These are phyloP conservation scores for Aspergillus pseudotamarii DNA, from an alignment of 2,329 filamentous ascomycete species.

Conservation along the genomic window DNA sequence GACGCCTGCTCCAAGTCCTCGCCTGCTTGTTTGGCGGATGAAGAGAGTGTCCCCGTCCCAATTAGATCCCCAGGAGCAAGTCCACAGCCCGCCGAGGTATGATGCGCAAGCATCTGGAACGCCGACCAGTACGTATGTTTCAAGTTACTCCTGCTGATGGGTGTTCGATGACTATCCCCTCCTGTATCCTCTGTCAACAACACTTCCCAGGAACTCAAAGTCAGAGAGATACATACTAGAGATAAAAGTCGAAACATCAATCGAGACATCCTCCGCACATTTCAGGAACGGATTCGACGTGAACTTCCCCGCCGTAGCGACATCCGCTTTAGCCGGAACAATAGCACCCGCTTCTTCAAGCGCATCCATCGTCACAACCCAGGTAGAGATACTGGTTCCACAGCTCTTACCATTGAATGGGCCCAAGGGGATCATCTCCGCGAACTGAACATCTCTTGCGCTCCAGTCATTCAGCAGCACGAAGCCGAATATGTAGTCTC, in stretches of 20 bases:
- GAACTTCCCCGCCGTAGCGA: neutral
- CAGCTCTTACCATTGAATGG: slow-evolving; percentile 66
- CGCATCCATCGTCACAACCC: slow-evolving; percentile 64
- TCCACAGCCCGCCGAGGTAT: slow-evolving; percentile 30
- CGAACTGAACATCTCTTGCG: slow-evolving; percentile 57
- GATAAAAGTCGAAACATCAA: slow-evolving; percentile 23
- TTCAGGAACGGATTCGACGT: neutral
- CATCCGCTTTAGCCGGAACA: neutral
- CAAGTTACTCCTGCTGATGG: slow-evolving; percentile 16
- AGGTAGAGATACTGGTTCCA: slow-evolving; percentile 62
- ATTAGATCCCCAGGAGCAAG: slow-evolving; percentile 35
- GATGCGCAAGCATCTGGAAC: slow-evolving; percentile 34
- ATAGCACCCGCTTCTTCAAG: slow-evolving; percentile 33
- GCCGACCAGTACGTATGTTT: slow-evolving; percentile 32
- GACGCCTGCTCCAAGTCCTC: neutral
- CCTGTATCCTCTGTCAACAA: slow-evolving; percentile 10
- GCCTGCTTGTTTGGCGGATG: neutral
- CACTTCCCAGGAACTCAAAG: slow-evolving; percentile 20
- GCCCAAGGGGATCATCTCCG: slow-evolving; percentile 64
- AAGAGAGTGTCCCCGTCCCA: slow-evolving; percentile 33
- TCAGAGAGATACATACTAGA: slow-evolving; percentile 14
- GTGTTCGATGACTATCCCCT: neutral
- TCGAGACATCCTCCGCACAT: neutral
- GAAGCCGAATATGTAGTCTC: slow-evolving; percentile 64
- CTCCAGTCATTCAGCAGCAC: slow-evolving; percentile 66